A percentile compares a stretch with the other conserved stretches of the same genome.
These are phyloP conservation scores for Sanguinoderma infundibulare DNA, from an alignment of 1,284 basidiomycete species.

Conservation along the genomic window DNA sequence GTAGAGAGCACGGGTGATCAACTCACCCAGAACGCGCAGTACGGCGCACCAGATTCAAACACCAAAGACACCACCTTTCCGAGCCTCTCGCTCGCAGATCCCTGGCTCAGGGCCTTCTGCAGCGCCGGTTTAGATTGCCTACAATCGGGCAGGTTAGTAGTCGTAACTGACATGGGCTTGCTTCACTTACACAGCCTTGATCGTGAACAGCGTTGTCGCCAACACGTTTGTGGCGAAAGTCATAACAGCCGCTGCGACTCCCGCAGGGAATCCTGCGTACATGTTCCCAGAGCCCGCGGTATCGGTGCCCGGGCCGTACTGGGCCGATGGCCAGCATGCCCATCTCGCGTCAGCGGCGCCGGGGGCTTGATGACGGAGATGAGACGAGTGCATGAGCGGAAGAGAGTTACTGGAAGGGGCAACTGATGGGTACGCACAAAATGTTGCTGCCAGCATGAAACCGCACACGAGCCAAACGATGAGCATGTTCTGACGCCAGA, in stretches of 20 bases:
- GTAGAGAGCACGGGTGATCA: neutral
- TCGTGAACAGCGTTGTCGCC: neutral
- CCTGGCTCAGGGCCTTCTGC: neutral
- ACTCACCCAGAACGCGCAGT: neutral
- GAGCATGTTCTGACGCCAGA: neutral
- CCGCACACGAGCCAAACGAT: neutral
- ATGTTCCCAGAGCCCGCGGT: neutral
- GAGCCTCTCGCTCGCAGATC: neutral
- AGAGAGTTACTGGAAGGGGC: neutral
- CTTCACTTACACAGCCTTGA: neutral
- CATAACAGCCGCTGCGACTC: neutral
- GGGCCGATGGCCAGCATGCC: neutral
- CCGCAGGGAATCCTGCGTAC: neutral
- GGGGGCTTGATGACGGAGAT: neutral
- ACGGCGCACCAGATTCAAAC: neutral
- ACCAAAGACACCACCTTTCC: neutral
- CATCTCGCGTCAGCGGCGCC: neutral
- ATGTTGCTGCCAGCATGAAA: neutral
- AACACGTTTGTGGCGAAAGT: neutral
- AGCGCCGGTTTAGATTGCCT: neutral
- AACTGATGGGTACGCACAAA: neutral
- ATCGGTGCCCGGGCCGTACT: neutral
- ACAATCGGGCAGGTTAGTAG: neutral
- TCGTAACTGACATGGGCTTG: neutral
- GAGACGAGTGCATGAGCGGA: neutral